Evolutionary conservation across 805 yeast species (phyloP), one percentile per base, ranked within the genome.

Genomic region (Zygosaccharomyces siamensis): DNA sequence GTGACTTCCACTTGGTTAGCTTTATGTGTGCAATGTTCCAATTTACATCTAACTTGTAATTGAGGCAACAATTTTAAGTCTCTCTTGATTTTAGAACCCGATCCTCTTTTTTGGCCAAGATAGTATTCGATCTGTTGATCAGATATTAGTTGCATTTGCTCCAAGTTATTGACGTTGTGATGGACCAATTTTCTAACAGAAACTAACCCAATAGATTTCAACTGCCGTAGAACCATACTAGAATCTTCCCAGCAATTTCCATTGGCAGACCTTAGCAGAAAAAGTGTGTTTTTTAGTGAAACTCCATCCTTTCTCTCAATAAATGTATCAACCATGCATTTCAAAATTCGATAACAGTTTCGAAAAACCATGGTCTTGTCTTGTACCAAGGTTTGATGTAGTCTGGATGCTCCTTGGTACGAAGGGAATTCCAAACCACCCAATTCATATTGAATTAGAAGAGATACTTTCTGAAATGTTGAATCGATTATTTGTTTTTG

Each of bases 231-330:
- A 3, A 71, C 72, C 58, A 70, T 66, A 0, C 75, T 59, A 0
- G 73, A 57, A 45, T 71, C 73, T 51, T 77, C 82, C 84, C 84
- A 79, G 12, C 79, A 69, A 49, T 65, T 69, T 0, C 78, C 77
- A 39, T 58, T 60, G 1, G 76, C 48, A 36, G 75, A 72, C 47
- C 81, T 61, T 2, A 60, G 53, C 6, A 80, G 50, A 40, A 61
- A 63, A 5, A 78, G 54, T 2, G 75, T 53, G 38, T 65, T 70
- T 20, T 63, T 53, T 39, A 77, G 59, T 0, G 83, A 75, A 0
- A 56, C 53, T 0, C 73, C 72, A 56, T 78, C 81, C 23, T 64
- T 61, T 45, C 67, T 73, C 11, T 63, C 71, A 18, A 67, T 54
- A 47, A 70, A 73, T 14, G 73, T 65, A 35, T 78, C 83, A 27